Evolutionary conservation across 306 rosid genomes (phyloP).

Genomic region (Cicer judaicum): DNA sequence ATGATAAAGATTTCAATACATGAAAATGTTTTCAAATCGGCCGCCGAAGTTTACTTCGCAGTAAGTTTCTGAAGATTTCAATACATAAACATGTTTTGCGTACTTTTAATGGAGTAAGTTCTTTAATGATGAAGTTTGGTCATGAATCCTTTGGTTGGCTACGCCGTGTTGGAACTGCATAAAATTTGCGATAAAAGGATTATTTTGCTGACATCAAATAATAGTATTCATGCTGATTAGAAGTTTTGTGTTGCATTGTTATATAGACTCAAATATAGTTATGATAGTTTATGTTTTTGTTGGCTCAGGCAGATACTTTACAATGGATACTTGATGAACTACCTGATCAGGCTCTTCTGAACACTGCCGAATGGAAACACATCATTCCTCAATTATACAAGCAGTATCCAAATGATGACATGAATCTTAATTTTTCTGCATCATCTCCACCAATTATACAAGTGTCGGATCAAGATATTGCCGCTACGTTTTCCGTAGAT

Average conservation of each 20-base stretch:
- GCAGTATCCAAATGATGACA: conserved; percentile 74
- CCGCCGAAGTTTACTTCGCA: conserved; percentile 59
- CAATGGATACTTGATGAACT: conserved; percentile 63
- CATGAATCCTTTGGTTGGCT: no score
- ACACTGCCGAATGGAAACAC: conserved; percentile 79
- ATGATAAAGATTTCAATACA: conserved; percentile 78
- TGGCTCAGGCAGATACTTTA: conserved; percentile 56
- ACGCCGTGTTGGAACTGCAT: no score
- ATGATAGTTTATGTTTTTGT: conserved; percentile 39
- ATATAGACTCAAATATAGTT: conserved; percentile 21
- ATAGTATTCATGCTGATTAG: no score
- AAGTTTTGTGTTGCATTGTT: conserved; percentile 20
- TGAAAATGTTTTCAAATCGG: conserved; percentile 75
- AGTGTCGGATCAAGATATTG: conserved; percentile 55
- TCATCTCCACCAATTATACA: conserved; percentile 70
- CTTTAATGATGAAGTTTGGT: no score
- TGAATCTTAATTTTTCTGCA: conserved; percentile 61
- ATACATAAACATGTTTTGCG: background rate
- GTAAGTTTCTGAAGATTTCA: conserved; percentile 56
- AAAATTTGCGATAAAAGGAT: no score
- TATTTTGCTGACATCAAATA: no score
- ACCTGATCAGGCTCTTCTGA: conserved; percentile 65
- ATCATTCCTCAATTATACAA: conserved; percentile 79
- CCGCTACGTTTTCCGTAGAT: conserved; percentile 52
- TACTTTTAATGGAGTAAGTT: conserved; percentile 2